These are phyloP conservation scores for Aspergillus versicolor DNA, from an alignment of 2,329 filamentous ascomycete species.

Conservation along the genomic window DNA sequence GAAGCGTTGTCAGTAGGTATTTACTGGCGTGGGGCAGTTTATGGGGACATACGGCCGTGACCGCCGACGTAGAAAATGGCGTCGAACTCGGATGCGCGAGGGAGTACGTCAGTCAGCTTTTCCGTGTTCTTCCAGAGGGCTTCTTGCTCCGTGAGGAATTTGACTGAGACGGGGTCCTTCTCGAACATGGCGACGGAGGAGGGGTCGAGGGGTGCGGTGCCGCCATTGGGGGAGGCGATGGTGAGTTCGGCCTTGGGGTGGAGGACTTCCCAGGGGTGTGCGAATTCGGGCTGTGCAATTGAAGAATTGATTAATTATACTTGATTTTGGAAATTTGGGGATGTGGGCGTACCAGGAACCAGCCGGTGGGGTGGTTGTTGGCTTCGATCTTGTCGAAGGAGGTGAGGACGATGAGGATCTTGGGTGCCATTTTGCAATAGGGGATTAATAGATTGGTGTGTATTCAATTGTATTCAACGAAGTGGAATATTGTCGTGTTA, in stretches of 20 bases:
- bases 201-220: slow-evolving; percentile 62
- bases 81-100: slow-evolving; percentile 61
- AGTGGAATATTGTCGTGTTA: not conserved
- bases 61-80: slow-evolving; percentile 63
- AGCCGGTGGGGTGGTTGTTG: slow-evolving; percentile 59
- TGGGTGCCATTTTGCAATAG: slow-evolving; percentile 41
- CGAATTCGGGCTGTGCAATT: slow-evolving; percentile 54
- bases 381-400: slow-evolving; percentile 53
- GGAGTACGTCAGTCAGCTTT: slow-evolving; percentile 57
- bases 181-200: slow-evolving; percentile 56
- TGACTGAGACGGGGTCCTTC: slow-evolving; percentile 51
- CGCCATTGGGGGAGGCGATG: slow-evolving; percentile 63
- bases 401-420: slow-evolving; percentile 70
- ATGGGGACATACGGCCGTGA: slow-evolving; percentile 51
- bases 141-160: slow-evolving; percentile 58
- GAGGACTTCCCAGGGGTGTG: slow-evolving; percentile 64
- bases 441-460: too few relatives aligned
- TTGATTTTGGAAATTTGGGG: not conserved
- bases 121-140: slow-evolving; percentile 64
- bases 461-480: too few relatives aligned
- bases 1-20: not conserved
- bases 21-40: too few relatives aligned
- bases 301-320: not conserved
- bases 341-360: slow-evolving; percentile 59
- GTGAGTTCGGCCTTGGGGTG: slow-evolving; percentile 54